Evolutionary conservation across 2,329 filamentous ascomycete species (phyloP).

Genomic region (Cryphonectria radicalis): DNA sequence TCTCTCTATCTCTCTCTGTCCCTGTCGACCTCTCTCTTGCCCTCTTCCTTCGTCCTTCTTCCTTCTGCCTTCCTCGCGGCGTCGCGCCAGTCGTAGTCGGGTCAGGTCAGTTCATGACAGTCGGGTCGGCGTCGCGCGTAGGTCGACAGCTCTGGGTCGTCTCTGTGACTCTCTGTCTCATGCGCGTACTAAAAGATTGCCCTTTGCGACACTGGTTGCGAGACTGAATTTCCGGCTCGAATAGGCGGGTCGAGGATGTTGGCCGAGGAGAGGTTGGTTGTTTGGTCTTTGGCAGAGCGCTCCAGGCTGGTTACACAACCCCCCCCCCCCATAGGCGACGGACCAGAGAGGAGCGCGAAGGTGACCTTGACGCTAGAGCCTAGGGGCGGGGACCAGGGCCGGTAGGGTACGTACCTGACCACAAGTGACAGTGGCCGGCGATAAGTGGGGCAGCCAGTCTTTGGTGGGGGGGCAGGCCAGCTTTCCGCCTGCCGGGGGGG

Average conservation of each 20-base stretch:
- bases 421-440: neutral
- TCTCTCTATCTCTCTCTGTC: neutral
- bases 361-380: neutral
- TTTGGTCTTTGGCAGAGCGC: neutral
- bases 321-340: neutral
- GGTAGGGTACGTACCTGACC: neutral
- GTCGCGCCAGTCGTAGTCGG: conserved; percentile 23
- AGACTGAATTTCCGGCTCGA: neutral
- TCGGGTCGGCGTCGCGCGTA: conserved; percentile 3
- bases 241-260: neutral
- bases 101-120: conserved; percentile 27
- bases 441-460: neutral
- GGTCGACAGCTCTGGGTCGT: neutral
- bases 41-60: conserved; percentile 5
- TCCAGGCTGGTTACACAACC: neutral
- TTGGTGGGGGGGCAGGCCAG: neutral
- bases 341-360: neutral
- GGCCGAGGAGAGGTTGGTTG: neutral
- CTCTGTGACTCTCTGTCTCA: neutral
- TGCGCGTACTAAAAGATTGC: neutral
- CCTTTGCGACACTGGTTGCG: neutral
- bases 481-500: neutral
- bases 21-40: neutral
- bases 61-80: conserved; percentile 18
- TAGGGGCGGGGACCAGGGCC: too few relatives aligned